Evolutionary conservation across 371 early-diverging fungal species (phyloP).

Genomic region (Mucor piriformis): DNA sequence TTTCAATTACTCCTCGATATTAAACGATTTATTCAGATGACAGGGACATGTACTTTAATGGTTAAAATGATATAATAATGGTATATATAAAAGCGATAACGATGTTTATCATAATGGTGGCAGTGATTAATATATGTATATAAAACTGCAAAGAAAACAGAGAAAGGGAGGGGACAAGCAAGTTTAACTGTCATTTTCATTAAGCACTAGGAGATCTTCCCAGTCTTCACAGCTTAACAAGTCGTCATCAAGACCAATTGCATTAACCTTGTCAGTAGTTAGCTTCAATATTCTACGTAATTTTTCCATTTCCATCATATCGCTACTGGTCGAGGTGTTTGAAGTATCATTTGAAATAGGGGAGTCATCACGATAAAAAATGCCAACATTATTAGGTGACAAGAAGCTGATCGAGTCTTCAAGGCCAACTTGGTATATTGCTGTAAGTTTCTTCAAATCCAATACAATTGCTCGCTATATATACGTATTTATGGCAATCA

Average conservation of each 20-base stretch:
- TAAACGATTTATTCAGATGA: conserved; percentile 22
- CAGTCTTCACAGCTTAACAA: conserved; percentile 23
- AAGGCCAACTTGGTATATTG: conserved; percentile 7
- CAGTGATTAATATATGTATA: conserved; percentile 12
- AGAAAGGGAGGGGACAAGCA: conserved; percentile 14
- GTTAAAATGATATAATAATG: conserved; percentile 21
- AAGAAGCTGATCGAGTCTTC: conserved; percentile 15
- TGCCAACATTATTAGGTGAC: conserved; percentile 1
- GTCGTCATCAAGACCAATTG: conserved; percentile 13
- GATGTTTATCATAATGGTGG: conserved; percentile 10
- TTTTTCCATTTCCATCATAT: conserved; percentile 14
- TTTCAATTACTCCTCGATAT: conserved; percentile 1
- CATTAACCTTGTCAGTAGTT: conserved; percentile 14
- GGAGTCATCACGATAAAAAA: conserved; percentile 6
- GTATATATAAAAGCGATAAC: conserved; percentile 11
- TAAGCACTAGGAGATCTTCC: conserved; percentile 21
- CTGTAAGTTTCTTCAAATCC: conserved; percentile 2
- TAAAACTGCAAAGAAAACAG: conserved; percentile 24
- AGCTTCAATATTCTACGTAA: conserved; percentile 13
- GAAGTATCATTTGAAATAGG: conserved; percentile 16
- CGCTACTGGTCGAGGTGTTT: conserved; percentile 11
- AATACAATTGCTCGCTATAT: conserved; percentile 1
- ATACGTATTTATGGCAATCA: conserved; percentile 3
- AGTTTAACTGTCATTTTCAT: conserved; percentile 19
- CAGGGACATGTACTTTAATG: conserved; percentile 21